Evolutionary conservation across 257 asterid species (phyloP).

Genomic region (Nicotiana noctiflora): DNA sequence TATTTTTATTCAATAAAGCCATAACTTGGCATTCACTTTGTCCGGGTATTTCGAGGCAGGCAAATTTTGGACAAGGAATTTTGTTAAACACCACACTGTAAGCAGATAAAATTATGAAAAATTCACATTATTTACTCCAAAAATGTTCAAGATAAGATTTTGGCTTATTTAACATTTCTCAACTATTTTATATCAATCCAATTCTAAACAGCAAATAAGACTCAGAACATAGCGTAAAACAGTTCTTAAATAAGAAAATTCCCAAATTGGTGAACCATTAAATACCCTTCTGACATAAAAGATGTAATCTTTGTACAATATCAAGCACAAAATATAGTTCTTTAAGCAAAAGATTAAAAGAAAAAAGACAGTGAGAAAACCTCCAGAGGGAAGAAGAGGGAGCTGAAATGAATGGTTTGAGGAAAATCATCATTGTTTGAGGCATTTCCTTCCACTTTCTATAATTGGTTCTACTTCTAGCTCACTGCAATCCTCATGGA

Average conservation of each 20-base stretch:
- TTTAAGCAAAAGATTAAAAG: background rate
- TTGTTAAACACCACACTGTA: background rate
- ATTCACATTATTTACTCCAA: background rate
- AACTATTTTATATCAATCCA: background rate
- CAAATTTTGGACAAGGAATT: background rate
- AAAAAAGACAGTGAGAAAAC: conserved; percentile 16
- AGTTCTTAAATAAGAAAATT: background rate
- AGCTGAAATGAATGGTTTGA: conserved; percentile 59
- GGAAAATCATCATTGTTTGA: conserved; percentile 42
- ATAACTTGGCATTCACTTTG: background rate
- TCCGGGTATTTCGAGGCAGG: background rate
- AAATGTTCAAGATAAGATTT: background rate
- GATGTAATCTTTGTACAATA: background rate
- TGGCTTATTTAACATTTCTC: background rate
- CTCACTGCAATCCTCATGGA: background rate
- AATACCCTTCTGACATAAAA: background rate
- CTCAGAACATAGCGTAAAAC: background rate
- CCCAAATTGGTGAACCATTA: background rate
- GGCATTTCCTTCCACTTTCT: conserved; percentile 35
- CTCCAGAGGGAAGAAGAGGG: conserved; percentile 56
- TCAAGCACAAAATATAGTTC: background rate
- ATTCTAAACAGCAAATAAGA: background rate
- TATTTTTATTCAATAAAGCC: background rate
- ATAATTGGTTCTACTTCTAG: background rate
- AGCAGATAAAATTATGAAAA: background rate